These are phyloP conservation scores for Cucumis hystrix DNA, from an alignment of 306 rosid genomes.

Conservation along the genomic window DNA sequence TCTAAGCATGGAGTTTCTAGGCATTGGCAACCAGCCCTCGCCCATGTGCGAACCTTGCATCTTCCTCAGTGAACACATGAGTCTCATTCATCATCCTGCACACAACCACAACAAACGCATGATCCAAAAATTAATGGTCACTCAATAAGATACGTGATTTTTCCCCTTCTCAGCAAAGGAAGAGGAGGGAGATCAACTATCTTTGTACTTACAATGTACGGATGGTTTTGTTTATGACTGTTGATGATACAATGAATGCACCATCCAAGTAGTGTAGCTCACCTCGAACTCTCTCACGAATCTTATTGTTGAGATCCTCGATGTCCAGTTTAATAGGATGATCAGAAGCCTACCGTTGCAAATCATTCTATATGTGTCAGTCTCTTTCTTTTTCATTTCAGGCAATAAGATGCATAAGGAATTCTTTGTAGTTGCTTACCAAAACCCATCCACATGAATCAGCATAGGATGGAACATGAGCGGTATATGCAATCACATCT, in stretches of 20 bases:
- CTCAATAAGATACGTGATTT: not conserved
- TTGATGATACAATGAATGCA: conserved; percentile 8
- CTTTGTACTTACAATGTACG: conserved; percentile 5
- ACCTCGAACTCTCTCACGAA: conserved; percentile 10
- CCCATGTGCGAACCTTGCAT: conserved; percentile 16
- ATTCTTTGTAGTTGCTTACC: conserved; percentile 9
- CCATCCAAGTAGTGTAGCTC: conserved; percentile 16
- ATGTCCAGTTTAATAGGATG: conserved; percentile 9
- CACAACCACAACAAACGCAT: not conserved
- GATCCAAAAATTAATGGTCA: not conserved
- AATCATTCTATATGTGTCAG: too few relatives aligned
- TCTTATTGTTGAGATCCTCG: conserved; percentile 5
- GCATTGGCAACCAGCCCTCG: conserved; percentile 7
- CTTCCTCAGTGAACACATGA: conserved; percentile 18
- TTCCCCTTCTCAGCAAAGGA: not conserved
- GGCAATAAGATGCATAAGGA: not conserved
- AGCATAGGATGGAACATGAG: conserved; percentile 29
- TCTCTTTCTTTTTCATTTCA: not conserved
- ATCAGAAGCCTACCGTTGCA: conserved; percentile 14
- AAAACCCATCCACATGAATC: conserved; percentile 26
- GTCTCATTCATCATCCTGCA: conserved; percentile 20
- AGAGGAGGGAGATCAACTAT: not conserved
- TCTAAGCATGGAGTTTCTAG: not conserved
- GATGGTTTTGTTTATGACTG: conserved; percentile 16
- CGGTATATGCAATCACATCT: conserved; percentile 24